Conservation (phyloP, 139 green algal genomes). For the Micractinium sp. region DNA sequence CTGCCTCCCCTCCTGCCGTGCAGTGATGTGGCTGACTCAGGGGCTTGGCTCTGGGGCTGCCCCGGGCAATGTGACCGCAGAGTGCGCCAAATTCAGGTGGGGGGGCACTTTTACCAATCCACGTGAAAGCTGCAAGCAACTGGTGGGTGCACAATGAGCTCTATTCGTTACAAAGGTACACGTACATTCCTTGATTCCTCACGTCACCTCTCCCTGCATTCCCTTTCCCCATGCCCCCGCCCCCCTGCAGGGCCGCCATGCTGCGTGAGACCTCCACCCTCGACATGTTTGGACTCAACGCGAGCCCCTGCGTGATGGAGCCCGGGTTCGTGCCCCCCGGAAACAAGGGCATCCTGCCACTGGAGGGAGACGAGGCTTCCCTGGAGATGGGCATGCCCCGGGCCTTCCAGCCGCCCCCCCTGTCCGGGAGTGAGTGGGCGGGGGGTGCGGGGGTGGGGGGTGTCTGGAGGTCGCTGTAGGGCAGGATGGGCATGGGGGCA, state of each 20-base stretch:
- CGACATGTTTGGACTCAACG: not conserved
- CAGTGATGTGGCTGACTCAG: constrained; percentile 4
- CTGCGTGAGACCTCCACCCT: not conserved
- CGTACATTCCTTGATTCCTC: too few relatives aligned
- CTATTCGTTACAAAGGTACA: too few relatives aligned
- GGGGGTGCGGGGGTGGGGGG: too few relatives aligned
- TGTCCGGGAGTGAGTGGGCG: not conserved
- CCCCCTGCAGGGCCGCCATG: not conserved
- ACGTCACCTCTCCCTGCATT: too few relatives aligned
- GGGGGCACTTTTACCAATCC: too few relatives aligned
- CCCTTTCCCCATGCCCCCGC: not conserved
- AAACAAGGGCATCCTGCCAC: not conserved
- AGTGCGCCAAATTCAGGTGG: not conserved
- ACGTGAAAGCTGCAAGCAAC: too few relatives aligned
- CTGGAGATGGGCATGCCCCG: not conserved
- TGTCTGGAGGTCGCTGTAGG: too few relatives aligned
- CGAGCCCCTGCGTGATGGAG: not conserved
- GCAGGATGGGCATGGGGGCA: not conserved
- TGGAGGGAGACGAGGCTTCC: not conserved
- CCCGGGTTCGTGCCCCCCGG: not conserved
- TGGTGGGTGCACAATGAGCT: too few relatives aligned
- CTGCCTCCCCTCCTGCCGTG: not conserved
- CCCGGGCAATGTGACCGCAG: not conserved
- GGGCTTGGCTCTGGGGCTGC: not conserved
- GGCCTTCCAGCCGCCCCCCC: not conserved